Percentiles rank a stretch among this genome's conserved stretches.
Conservation (phyloP, 129 eudicot species). For the Pseudognaphalium luteoalbum region DNA sequence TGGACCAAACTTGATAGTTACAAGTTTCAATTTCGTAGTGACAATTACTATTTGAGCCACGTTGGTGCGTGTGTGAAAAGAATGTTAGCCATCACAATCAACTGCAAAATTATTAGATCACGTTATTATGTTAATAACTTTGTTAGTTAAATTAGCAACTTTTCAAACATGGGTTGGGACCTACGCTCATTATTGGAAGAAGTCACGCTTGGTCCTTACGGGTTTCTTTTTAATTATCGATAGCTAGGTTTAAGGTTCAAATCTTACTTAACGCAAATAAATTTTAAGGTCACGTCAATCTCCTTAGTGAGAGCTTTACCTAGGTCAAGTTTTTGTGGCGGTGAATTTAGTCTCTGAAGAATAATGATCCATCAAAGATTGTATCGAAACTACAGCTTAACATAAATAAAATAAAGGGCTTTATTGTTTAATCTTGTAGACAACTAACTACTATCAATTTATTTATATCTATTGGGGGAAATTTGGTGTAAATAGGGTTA, state of each 20-base stretch:
- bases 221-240: background rate
- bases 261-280: too few species aligned
- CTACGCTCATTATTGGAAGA: background rate
- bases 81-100: conserved; percentile 25
- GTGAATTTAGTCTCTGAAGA: too few species aligned
- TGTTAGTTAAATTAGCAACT: background rate
- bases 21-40: background rate
- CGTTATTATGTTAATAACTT: background rate
- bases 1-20: conserved; percentile 12
- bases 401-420: too few species aligned
- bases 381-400: too few species aligned
- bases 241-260: too few species aligned
- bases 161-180: background rate
- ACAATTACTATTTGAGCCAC: conserved; percentile 18
- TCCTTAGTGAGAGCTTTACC: too few species aligned
- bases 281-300: too few species aligned
- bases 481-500: too few species aligned
- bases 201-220: too few species aligned
- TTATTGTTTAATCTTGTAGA: background rate
- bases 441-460: background rate
- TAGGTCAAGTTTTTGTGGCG: too few species aligned
- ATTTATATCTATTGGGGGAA: too few species aligned
- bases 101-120: background rate
- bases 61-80: conserved; percentile 12
- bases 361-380: too few species aligned